Evolutionary conservation across 2,329 filamentous ascomycete genomes (phyloP), one percentile per base, ranked within the genome.

Genomic region (Ceratocystis lukuohia): DNA sequence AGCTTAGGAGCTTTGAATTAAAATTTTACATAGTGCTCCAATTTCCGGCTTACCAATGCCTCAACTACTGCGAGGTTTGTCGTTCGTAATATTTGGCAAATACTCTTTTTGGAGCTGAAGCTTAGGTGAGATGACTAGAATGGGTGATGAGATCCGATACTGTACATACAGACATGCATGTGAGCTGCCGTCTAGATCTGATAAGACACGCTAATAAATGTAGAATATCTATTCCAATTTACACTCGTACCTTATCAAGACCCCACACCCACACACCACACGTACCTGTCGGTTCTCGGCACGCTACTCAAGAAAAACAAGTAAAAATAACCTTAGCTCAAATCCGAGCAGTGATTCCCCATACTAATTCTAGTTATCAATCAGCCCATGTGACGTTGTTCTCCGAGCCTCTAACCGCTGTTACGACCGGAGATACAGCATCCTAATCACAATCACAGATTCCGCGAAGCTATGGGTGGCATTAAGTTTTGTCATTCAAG

Each of bases 221-320:
- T 41, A 41, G 37, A 12, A 41, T 41, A 41, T 15, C 37, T 15
- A 15, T 41, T 41, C 3, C 12, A 41, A 41, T 41, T 41, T 12
- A 15, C 37, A 53, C 22, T 53, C n/a, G 10, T 25, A 8, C 48
- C n/a, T 53, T 25, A 53, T 10, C 48, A 37, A 59, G 25, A 15
- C 12, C 48, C 48, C 56, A 59, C 22, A 33, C 28, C 10, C 53
- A 28, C 6, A 57, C 28, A 30, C 53, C 53, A 30, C 56, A 37
- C 17, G 25, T n/a, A 59, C 28, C 56, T 30, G 56, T 59, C 56
- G 56, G 56, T 59, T 59, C 56, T 59, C 56, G 56, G 56, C 56
- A 59, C 30, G 28, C 6, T 59, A 59, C 56, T 59, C 30, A 37
- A n/a, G 50, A 48, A 22, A 48, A 48, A 48, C 20, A 48, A 48